Evolutionary conservation across 176 grass and related monocot species (phyloP).

Genomic region (Oryza coarctata): DNA sequence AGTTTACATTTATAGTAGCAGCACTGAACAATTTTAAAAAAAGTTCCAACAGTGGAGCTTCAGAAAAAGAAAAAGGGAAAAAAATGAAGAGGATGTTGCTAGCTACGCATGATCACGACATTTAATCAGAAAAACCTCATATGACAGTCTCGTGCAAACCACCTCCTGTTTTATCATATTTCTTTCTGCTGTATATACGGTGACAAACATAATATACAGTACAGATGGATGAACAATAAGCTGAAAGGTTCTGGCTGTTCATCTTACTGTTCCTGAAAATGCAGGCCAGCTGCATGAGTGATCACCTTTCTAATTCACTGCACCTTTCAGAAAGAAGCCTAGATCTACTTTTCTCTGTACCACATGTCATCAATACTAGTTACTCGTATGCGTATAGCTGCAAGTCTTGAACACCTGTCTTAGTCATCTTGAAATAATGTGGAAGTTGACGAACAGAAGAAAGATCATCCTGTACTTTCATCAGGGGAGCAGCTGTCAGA

Average conservation of each 20-base stretch:
- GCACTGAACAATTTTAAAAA: neutral
- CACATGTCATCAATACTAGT: conserved; percentile 16
- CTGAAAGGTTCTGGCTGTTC: conserved; percentile 20
- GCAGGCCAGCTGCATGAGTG: conserved; percentile 28
- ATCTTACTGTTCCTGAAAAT: conserved; percentile 30
- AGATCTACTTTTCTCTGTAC: conserved; percentile 3
- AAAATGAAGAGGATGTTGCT: neutral
- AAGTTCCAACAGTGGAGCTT: neutral
- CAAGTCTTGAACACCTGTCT: conserved; percentile 15
- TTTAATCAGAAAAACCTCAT: conserved; percentile 29
- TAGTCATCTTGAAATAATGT: conserved; percentile 12
- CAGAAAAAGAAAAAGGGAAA: neutral
- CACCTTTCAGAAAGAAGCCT: conserved; percentile 33
- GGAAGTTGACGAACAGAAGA: conserved; percentile 31
- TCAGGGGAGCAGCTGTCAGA: conserved; percentile 9
- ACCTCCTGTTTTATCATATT: conserved; percentile 4
- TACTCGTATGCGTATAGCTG: conserved; percentile 31
- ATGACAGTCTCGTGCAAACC: conserved; percentile 1
- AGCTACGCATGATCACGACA: neutral
- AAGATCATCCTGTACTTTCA: conserved; percentile 3
- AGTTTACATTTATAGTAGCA: neutral
- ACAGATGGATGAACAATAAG: conserved; percentile 19
- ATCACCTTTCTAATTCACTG: conserved; percentile 32
- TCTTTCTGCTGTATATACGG: neutral
- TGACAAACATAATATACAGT: neutral